phyloP scores from a whole-genome alignment of 2,329 filamentous ascomycete genomes.

The Aureobasidium sp. region DNA sequence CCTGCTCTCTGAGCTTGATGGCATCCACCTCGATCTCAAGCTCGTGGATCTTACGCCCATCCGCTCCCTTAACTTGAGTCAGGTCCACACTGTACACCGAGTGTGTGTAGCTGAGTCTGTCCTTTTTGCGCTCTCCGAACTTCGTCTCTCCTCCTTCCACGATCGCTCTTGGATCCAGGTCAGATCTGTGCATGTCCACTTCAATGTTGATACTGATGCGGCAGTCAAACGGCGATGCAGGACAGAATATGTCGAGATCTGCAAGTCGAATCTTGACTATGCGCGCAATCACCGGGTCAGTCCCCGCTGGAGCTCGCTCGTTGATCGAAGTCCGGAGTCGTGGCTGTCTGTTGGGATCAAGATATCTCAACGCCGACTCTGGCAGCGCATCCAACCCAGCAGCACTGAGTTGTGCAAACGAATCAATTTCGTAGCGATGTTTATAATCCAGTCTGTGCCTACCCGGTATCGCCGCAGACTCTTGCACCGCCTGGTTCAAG shows the following conservation, averaged over 20 bases:
- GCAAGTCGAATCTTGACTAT: slow-evolving; percentile 88
- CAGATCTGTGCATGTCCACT: slow-evolving; percentile 56
- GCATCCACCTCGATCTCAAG: slow-evolving; percentile 70
- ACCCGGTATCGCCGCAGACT: slow-evolving; percentile 34
- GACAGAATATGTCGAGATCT: slow-evolving; percentile 81
- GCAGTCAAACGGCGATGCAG: slow-evolving; percentile 71
- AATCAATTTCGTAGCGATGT: slow-evolving; percentile 65
- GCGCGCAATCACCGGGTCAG: slow-evolving; percentile 57
- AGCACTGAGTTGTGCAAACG: slow-evolving; percentile 67
- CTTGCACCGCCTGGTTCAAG: slow-evolving; percentile 60
- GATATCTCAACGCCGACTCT: slow-evolving; percentile 17
- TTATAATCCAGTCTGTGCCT: slow-evolving; percentile 67
- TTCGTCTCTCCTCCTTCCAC: slow-evolving; percentile 39
- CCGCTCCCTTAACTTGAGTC: slow-evolving; percentile 63
- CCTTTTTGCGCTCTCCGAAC: slow-evolving; percentile 50
- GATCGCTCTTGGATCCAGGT: slow-evolving; percentile 49
- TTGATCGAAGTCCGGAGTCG: slow-evolving; percentile 48
- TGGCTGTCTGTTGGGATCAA: slow-evolving; percentile 43
- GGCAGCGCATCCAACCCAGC: slow-evolving; percentile 53
- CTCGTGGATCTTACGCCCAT: slow-evolving; percentile 59
- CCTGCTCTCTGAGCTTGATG: slow-evolving; percentile 48
- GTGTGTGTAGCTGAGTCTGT: slow-evolving; percentile 85
- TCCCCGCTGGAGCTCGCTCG: slow-evolving; percentile 54
- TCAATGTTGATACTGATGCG: slow-evolving; percentile 92
- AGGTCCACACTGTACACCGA: slow-evolving; percentile 83